Conservation (phyloP, 192 early-diverging fungal species). For the Dissophora globulifera region DNA sequence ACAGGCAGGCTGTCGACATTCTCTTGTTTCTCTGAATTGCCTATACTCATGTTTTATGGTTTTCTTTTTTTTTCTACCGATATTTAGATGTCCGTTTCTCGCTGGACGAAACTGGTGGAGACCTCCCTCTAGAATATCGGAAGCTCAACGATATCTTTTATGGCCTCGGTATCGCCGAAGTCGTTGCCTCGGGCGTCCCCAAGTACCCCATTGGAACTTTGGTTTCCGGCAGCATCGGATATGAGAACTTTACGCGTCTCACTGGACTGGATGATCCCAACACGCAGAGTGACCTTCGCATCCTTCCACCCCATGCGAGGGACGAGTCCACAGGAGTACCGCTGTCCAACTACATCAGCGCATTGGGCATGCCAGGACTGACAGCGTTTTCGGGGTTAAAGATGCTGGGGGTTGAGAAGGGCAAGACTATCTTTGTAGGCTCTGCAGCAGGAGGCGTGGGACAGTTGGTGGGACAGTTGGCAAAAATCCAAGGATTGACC, state of each 20-base stretch:
- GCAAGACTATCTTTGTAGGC: constrained; percentile 86
- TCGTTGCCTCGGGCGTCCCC: constrained; percentile 53
- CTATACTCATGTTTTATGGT: no score
- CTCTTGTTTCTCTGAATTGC: no score
- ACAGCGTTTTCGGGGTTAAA: constrained; percentile 57
- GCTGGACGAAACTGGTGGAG: constrained; percentile 13
- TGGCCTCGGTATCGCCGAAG: constrained; percentile 53
- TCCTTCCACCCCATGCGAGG: constrained; percentile 54
- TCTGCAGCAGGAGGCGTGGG: constrained; percentile 89
- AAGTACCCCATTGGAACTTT: constrained; percentile 71
- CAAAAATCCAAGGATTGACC: constrained; percentile 75
- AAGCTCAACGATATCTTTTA: constrained; percentile 8
- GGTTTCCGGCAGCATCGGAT: constrained; percentile 58
- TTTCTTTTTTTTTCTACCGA: no score
- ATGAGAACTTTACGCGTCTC: constrained; percentile 72
- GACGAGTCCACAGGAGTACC: constrained; percentile 43
- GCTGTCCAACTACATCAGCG: constrained; percentile 24
- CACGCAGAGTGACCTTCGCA: constrained; percentile 54
- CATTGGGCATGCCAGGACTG: constrained; percentile 74
- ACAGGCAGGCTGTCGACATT: no score
- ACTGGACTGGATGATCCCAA: constrained; percentile 51
- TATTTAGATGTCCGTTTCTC: constrained; percentile 42
- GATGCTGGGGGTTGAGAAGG: constrained; percentile 75
- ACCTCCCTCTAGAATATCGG: constrained; percentile 6
- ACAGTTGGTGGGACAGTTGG: constrained; percentile 83